Evolutionary conservation across 202 grass and related monocot species (phyloP), one percentile per base, ranked within the genome.

Genomic region (Schoenoplectus triqueter): DNA sequence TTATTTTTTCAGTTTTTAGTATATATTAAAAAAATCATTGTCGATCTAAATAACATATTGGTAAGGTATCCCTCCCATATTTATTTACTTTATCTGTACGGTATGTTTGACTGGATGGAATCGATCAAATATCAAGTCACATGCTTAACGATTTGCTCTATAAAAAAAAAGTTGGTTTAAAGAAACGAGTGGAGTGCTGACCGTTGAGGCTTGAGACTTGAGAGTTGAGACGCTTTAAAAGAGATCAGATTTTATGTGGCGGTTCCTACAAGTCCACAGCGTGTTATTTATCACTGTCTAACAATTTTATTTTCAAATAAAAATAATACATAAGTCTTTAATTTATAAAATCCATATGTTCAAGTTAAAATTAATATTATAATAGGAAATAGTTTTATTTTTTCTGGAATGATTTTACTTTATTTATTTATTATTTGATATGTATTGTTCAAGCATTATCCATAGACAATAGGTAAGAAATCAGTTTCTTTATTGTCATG

Each of bases 1-100:
- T 31, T 31, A 31, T 31, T 31, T 31, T 31, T 31, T 31, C 31
- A 31, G 31, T 31, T 31, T 31, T 31, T 31, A 31, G 31, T 31
- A 31, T 31, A 31, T 31, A 31, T 31, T 31, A 31, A 31, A 31
- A 31, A 31, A 31, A 31, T 31, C 31, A 31, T 31, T 31, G 31
- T 31, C 31, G 31, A 31, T 31, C 31, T 31, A 31, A 31, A 31
- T 31, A 31, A 31, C 31, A 31, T 31, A 31, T 31, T 31, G 31
- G 31, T 31, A 31, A 31, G 31, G 31, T 31, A 31, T 31, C 31
- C 31, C 31, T 31, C 4, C 51, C 56, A 31, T 75, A 51, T 11
- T 52, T 54, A 49, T 75, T 75, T 75, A 19, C 71, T 75, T 75
- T 54, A 45, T 69, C 4, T 71, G 42, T 71, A 71, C 42, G 46